A percentile compares a stretch with the other conserved stretches of the same genome.
Conservation (phyloP, 225 moss, liverwort and hornwort species). For the Bryum argenteum region DNA sequence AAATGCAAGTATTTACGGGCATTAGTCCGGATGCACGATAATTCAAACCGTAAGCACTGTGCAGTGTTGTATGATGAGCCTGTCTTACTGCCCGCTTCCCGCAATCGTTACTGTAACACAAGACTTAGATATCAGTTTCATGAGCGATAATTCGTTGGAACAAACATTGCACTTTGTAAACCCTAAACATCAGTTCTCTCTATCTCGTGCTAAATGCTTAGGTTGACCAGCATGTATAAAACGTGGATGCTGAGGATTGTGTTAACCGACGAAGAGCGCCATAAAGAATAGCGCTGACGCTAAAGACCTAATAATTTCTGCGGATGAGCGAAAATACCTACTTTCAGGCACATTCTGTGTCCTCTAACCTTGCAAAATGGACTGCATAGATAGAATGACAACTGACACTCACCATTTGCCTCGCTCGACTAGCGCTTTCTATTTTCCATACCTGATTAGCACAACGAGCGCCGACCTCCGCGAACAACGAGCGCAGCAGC, state of each 20-base stretch:
- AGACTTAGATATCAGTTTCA: constrained; percentile 17
- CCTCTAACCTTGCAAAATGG: constrained; percentile 1
- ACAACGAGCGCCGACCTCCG: no score
- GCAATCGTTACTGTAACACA: constrained; percentile 57
- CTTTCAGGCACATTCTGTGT: neutral
- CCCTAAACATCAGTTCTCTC: neutral
- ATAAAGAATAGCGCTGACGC: neutral
- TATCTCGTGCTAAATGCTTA: neutral
- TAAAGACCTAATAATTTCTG: neutral
- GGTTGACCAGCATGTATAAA: constrained; percentile 9
- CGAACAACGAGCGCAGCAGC: no score
- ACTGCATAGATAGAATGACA: neutral
- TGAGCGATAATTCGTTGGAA: neutral
- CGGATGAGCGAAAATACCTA: neutral
- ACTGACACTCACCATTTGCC: constrained; percentile 59
- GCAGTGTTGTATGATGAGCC: constrained; percentile 65
- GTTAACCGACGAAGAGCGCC: constrained; percentile 9
- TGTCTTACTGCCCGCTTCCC: constrained; percentile 70
- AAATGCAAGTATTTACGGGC: neutral
- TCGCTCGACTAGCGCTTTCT: constrained; percentile 58
- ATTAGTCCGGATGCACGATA: neutral
- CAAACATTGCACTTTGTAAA: constrained; percentile 12
- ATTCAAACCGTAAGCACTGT: constrained; percentile 29
- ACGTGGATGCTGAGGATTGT: neutral
- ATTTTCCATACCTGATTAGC: constrained; percentile 60